Evolutionary conservation across 768 basidiomycete genomes (phyloP), one percentile per base, ranked within the genome.

Genomic region (Suillus discolor): DNA sequence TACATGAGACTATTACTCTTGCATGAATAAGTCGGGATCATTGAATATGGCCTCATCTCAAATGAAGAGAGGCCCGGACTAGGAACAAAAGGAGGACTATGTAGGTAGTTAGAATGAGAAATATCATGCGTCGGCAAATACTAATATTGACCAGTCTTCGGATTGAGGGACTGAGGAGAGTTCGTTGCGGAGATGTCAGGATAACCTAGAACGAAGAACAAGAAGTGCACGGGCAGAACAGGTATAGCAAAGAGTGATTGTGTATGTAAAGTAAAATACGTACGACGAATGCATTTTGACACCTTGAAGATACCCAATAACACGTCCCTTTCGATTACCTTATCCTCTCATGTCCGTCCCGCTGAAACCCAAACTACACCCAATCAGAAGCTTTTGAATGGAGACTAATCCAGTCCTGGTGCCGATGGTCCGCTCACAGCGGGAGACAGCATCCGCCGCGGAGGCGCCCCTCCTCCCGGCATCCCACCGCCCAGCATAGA

Each of bases 401-500:
- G 25, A 11, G 9, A 44, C 57, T 67, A 78, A 65, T 78, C 77
- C 41, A 78, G 68, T 34, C 67, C 73, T 61, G 69, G 75, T 7
- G 70, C 65, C 47, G 69, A 65, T 53, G 76, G 76, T 34, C 70
- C 67, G 57, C 61, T 51, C 57, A 65, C n/a, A 53, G 74, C 75
- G 6, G 78, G 73, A 36, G 71, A 71, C 55, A 77, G 59, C 20
- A 77, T 65, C 23, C 75, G 70, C 41, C 75, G 72, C 55, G 70
- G 70, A n/a, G 77, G 69, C 1, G 62, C 36, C 6, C 38, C 67
- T 23, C 74, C 61, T 8, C 73, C 73, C 39, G 81, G 75, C 12
- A 81, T 70, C 2, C 84, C 84, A 8, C 93, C 93, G 34, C 96
- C 96, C 65, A 99, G 91, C 74, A 98, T 80, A 6, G 90, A 89